Evolutionary conservation across 129 eudicot genomes (phyloP).

Genomic region (Flaveria robusta): DNA sequence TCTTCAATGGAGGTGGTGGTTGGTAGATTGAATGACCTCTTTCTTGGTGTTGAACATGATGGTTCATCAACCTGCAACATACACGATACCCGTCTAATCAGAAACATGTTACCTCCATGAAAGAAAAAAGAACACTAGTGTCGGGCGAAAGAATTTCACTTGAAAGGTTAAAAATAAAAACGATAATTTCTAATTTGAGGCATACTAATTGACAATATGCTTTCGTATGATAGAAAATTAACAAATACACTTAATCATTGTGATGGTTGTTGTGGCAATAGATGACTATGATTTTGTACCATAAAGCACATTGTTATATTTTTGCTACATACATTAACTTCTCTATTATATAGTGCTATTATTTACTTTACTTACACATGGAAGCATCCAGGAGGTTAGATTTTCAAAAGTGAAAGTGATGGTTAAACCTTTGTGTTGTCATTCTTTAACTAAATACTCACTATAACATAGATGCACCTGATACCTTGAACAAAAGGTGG

Average conservation of each 20-base stretch:
- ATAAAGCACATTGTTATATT: not conserved
- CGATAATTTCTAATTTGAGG: not conserved
- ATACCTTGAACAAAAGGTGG: not conserved
- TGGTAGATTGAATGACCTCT: constrained; percentile 68
- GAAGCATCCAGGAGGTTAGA: not conserved
- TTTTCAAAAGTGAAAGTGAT: constrained; percentile 1
- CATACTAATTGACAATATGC: not conserved
- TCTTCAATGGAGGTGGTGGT: constrained; percentile 79
- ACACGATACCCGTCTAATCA: not conserved
- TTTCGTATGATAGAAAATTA: not conserved
- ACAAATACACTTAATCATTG: not conserved
- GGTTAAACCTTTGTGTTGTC: not conserved
- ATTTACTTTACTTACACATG: not conserved
- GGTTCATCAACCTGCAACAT: constrained; percentile 76
- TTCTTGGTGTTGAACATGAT: constrained; percentile 81
- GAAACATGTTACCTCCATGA: not conserved
- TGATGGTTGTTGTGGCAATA: not conserved
- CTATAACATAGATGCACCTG: not conserved
- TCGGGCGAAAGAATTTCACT: not conserved
- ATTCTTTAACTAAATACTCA: not conserved
- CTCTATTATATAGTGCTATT: not conserved
- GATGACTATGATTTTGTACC: not conserved
- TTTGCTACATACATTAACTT: not conserved
- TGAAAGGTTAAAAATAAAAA: not conserved
- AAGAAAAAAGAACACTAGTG: not conserved